Evolutionary conservation across 805 yeast species (phyloP).

Genomic region (Metschnikowia drakensbergensis): DNA sequence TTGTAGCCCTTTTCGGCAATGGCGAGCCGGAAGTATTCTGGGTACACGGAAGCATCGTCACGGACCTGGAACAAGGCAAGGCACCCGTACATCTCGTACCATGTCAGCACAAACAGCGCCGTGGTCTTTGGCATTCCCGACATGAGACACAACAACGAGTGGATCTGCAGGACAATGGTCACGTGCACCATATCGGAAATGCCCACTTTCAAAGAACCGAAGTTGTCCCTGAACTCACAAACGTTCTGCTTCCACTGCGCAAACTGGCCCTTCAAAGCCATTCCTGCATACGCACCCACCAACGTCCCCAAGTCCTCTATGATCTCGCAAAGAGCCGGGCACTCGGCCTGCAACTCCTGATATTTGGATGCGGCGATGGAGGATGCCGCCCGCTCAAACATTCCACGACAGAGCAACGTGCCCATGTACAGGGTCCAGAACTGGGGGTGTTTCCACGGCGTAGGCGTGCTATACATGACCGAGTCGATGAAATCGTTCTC

Average conservation of each 20-base stretch:
- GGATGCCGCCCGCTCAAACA: conserved; percentile 51
- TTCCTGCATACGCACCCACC: conserved; percentile 39
- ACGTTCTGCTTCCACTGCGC: conserved; percentile 48
- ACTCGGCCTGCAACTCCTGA: conserved; percentile 30
- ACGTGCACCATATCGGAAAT: conserved; percentile 24
- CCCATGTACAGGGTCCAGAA: conserved; percentile 64
- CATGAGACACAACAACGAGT: conserved; percentile 40
- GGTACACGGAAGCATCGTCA: conserved; percentile 37
- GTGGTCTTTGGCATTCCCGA: conserved; percentile 52
- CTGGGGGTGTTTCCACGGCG: conserved; percentile 45
- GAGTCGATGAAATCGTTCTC: conserved; percentile 46
- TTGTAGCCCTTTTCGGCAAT: conserved; percentile 25
- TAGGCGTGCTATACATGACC: conserved; percentile 41
- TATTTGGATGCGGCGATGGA: conserved; percentile 45
- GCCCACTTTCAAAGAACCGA: conserved; percentile 22
- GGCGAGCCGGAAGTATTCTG: conserved; percentile 33
- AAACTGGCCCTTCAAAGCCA: conserved; percentile 39
- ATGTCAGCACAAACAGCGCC: conserved; percentile 46
- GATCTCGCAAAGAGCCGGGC: conserved; percentile 31
- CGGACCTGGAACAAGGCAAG: conserved; percentile 55
- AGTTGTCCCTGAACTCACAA: conserved; percentile 47
- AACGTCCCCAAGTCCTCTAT: conserved; percentile 41
- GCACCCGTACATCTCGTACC: conserved; percentile 66
- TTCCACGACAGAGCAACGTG: conserved; percentile 58
- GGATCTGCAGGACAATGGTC: conserved; percentile 33